Evolutionary conservation across 179 eudicot species (phyloP), one percentile per base, ranked within the genome.

Genomic region (Actinidia chinensis): DNA sequence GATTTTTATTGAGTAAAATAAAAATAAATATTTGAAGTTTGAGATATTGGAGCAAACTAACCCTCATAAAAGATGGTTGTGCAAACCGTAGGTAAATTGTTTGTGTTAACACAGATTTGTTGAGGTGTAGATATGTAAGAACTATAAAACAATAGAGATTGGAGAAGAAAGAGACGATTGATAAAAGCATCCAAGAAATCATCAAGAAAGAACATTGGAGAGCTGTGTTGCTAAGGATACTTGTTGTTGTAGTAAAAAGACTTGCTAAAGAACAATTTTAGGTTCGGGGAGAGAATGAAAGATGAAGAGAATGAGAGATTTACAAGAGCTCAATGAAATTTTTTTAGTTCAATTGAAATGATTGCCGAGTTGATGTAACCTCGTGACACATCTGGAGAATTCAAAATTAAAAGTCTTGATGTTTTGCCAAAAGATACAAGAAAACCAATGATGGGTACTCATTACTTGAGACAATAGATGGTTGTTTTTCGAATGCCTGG

Each of bases 281-380:
- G 11, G 83, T 85, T 78, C 25, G 80, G 15, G 81, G 77, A 25
- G 28, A 23, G 0, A 79, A 68, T 42, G 77, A 65, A 8, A 79
- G n/a, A n/a, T n/a, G n/a, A n/a, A n/a, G n/a, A n/a, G n/a, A n/a
- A n/a, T n/a, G n/a, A n/a, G n/a, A 77, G 33, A 8, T 73, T 7
- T 79, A 58, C 28, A 80, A 78, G 56, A 76, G 18, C 76, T 48
- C 23, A 80, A 83, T 78, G 80, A 0, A 85, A 74, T 48, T 80
- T 81, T 74, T 73, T 71, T 23, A 54, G 78, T 8, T 6, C 67
- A 8, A 63, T 83, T 75, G 83, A 86, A 68, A 83, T 81, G 83
- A 71, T 86, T 36, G 71, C 12, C 0, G 79, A 83, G 61, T 80
- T 82, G 85, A 85, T 80, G 75, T n/a, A 28, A 9, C 68, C 65